Evolutionary conservation across 1,139 yeast genomes (phyloP).

Genomic region (Pichia kudriavzevii): DNA sequence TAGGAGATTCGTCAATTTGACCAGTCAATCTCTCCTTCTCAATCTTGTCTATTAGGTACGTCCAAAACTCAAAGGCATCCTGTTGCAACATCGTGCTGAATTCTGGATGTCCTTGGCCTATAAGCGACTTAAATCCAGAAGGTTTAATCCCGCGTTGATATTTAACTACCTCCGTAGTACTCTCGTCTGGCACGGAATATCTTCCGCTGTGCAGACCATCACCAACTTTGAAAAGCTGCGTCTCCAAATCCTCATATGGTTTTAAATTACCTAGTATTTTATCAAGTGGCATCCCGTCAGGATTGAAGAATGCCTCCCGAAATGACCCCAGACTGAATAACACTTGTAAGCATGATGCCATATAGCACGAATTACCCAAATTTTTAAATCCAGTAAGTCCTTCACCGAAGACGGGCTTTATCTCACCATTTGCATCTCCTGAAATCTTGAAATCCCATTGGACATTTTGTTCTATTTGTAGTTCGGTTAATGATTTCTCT

Average conservation of each 20-base stretch:
- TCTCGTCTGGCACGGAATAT: constrained; percentile 54
- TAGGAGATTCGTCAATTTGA: constrained; percentile 32
- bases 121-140: constrained; percentile 58
- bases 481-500: constrained; percentile 79
- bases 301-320: constrained; percentile 22
- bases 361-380: constrained; percentile 87
- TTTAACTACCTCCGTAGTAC: constrained; percentile 30
- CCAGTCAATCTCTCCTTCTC: constrained; percentile 35
- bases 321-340: constrained; percentile 39
- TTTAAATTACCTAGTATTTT: constrained; percentile 30
- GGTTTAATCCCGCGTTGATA: constrained; percentile 79
- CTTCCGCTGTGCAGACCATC: constrained; percentile 76
- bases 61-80: constrained; percentile 87
- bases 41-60: constrained; percentile 56
- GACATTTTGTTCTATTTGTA: constrained; percentile 86
- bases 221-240: constrained; percentile 70
- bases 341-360: constrained; percentile 74
- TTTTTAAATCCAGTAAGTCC: constrained; percentile 78
- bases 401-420: constrained; percentile 59
- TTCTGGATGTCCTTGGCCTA: constrained; percentile 76
- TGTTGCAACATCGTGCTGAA: constrained; percentile 86
- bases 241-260: constrained; percentile 57
- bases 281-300: constrained; percentile 28
- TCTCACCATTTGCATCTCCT: constrained; percentile 59
- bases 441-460: constrained; percentile 89